Percentiles rank a stretch among this genome's conserved stretches.
These are phyloP conservation scores for Epichloe sp. DNA, from an alignment of 2,329 filamentous ascomycete species.

Conservation along the genomic window DNA sequence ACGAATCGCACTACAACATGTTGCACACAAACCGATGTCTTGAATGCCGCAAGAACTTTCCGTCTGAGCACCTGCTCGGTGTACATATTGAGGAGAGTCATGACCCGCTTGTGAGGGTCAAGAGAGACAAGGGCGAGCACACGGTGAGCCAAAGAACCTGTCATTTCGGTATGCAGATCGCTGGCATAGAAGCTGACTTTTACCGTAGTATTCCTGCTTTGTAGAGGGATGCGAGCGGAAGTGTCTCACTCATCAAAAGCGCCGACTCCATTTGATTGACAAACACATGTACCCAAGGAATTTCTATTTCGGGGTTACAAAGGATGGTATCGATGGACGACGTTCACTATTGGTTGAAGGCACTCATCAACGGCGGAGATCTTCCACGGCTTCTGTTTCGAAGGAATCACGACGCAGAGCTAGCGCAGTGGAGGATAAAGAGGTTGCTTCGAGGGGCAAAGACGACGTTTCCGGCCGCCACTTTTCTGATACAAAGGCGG, in stretches of 20 bases:
- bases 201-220: slow-evolving; percentile 66
- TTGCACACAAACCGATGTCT: slow-evolving; percentile 73
- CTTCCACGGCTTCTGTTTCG: slow-evolving; percentile 25
- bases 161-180: background rate
- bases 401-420: slow-evolving; percentile 21
- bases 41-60: slow-evolving; percentile 85
- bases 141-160: slow-evolving; percentile 45
- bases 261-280: slow-evolving; percentile 79
- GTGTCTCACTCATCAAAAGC: slow-evolving; percentile 72
- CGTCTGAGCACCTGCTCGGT: slow-evolving; percentile 64
- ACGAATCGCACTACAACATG: slow-evolving; percentile 75
- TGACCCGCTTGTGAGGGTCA: slow-evolving; percentile 62
- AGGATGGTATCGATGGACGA: slow-evolving; percentile 77
- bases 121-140: slow-evolving; percentile 69
- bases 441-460: background rate
- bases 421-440: slow-evolving; percentile 18
- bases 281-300: slow-evolving; percentile 85
- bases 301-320: slow-evolving; percentile 79
- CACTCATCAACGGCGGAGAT: slow-evolving; percentile 33
- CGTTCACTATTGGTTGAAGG: slow-evolving; percentile 61
- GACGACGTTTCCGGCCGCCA: slow-evolving; percentile 9
- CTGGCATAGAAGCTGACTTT: background rate
- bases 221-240: slow-evolving; percentile 77
- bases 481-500: slow-evolving; percentile 8
- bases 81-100: slow-evolving; percentile 88